These are phyloP conservation scores for Colletotrichum tanaceti DNA, from an alignment of 2,329 filamentous ascomycete genomes.

Conservation along the genomic window DNA sequence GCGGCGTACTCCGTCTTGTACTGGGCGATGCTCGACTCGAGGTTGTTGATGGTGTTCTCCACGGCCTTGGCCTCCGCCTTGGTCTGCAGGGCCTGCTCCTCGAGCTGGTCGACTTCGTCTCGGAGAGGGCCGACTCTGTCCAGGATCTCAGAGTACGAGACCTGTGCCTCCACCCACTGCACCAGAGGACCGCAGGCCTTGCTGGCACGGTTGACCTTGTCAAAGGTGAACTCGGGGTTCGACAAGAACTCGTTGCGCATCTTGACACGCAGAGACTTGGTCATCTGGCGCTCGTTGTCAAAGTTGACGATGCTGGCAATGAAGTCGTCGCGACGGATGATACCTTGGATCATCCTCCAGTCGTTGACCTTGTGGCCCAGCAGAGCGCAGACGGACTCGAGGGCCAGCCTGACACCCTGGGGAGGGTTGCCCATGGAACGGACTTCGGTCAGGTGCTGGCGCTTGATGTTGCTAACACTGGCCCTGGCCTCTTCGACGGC, in stretches of 20 bases:
- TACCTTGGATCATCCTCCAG: constrained; percentile 91
- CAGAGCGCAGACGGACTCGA: constrained; percentile 96
- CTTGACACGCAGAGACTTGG: constrained; percentile 79
- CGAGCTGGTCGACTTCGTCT: constrained; percentile 87
- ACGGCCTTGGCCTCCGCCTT: constrained; percentile 94
- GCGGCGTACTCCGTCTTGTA: constrained; percentile 98
- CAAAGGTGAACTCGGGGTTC: constrained; percentile 95
- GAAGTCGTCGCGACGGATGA: constrained; percentile 93
- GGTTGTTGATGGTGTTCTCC: constrained; percentile 82
- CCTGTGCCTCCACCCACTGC: constrained; percentile 96
- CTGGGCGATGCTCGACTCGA: constrained; percentile 90
- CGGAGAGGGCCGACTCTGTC: constrained; percentile 93
- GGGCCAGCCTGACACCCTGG: constrained; percentile 86
- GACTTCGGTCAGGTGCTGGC: constrained; percentile 96
- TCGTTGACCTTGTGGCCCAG: constrained; percentile 89
- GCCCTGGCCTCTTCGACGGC: constrained; percentile 93
- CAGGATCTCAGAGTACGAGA: constrained; percentile 97
- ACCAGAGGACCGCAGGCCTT: constrained; percentile 97
- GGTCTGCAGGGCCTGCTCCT: constrained; percentile 89
- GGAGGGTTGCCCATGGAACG: constrained; percentile 96
- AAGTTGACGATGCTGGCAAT: constrained; percentile 98
- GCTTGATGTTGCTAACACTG: constrained; percentile 98
- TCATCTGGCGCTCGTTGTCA: constrained; percentile 96
- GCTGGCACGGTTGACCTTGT: constrained; percentile 94
- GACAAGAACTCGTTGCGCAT: constrained; percentile 95